These are phyloP conservation scores for Arthrobotrys pseudoclavata DNA, from an alignment of 2,329 filamentous ascomycete species.

Conservation along the genomic window DNA sequence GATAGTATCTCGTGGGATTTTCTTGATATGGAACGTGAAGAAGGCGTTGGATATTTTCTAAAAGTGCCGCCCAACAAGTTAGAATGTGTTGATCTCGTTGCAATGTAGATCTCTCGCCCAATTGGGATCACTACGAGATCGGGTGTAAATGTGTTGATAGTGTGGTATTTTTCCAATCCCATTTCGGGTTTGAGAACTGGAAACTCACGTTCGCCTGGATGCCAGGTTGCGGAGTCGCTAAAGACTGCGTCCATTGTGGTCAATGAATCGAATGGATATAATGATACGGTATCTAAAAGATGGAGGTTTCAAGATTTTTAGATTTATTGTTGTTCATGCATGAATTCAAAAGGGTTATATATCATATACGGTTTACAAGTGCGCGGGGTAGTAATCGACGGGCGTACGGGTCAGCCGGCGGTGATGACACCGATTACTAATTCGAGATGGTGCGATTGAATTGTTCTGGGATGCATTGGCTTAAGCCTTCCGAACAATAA, in stretches of 20 bases:
- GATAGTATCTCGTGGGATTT: slow-evolving; percentile 77
- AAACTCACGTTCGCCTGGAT: slow-evolving; percentile 40
- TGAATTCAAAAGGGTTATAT: background rate
- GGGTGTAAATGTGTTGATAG: slow-evolving; percentile 26
- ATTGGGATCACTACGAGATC: background rate
- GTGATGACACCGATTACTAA: background rate
- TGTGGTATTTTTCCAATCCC: slow-evolving; percentile 21
- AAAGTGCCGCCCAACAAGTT: background rate
- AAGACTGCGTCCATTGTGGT: slow-evolving; percentile 30
- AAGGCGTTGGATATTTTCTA: slow-evolving; percentile 71
- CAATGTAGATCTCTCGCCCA: background rate
- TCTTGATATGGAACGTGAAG: slow-evolving; percentile 72
- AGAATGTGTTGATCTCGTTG: slow-evolving; percentile 32
- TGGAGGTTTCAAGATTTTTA: too few relatives aligned
- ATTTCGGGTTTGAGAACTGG: background rate
- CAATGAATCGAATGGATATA: background rate
- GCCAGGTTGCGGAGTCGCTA: slow-evolving; percentile 15
- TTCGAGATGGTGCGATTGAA: background rate
- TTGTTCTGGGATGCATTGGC: too few relatives aligned
- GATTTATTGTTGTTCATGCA: background rate
- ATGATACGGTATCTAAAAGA: background rate
- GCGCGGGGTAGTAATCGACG: background rate
- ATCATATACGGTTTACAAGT: background rate
- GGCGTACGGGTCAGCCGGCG: background rate
- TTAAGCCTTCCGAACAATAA: too few relatives aligned